A percentile compares a stretch with the other conserved stretches of the same genome.
phyloP scores from a whole-genome alignment of 2,329 filamentous ascomycete genomes.

The Torrubiella hemipterigena region DNA sequence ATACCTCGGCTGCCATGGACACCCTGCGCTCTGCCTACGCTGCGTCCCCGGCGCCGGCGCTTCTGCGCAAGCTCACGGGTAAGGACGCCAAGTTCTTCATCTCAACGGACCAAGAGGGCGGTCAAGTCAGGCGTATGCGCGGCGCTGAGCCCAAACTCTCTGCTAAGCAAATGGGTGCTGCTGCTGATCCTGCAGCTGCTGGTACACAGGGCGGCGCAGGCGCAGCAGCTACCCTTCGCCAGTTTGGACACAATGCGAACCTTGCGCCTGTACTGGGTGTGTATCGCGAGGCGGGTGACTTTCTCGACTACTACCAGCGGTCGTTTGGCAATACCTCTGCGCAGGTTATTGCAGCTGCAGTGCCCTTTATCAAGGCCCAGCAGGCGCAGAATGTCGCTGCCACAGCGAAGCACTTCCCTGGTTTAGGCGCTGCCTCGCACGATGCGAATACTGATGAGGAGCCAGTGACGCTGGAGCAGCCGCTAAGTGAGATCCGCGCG shows the following conservation, averaged over 20 bases:
- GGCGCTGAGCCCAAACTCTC: conserved; percentile 3
- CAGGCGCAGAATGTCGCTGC: conserved; percentile 4
- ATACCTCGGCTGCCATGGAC: conserved; percentile 6
- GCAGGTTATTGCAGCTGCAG: conserved; percentile 5
- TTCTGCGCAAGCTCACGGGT: conserved; percentile 4
- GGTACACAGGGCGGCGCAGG: conserved; percentile 5
- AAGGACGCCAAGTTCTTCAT: conserved; percentile 5
- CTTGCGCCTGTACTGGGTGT: conserved; percentile 7
- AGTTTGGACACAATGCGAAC: conserved; percentile 30
- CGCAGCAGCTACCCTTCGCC: conserved; percentile 3
- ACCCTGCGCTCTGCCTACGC: conserved; percentile 4
- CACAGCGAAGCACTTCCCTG: conserved; percentile 7
- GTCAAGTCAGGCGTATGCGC: conserved; percentile 4
- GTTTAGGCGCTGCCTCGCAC: conserved; percentile 6
- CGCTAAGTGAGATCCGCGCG: conserved; percentile 3
- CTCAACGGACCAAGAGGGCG: conserved; percentile 8
- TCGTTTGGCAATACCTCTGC: conserved; percentile 6
- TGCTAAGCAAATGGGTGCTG: conserved; percentile 4
- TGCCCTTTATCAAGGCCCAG: conserved; percentile 8
- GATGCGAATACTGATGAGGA: conserved; percentile 7
- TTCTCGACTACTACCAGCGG: conserved; percentile 3
- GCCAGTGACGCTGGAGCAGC: conserved; percentile 6
- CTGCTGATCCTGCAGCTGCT: conserved; percentile 1
- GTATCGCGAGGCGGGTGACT: conserved; percentile 6
- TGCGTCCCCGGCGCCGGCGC: conserved; percentile 4